Evolutionary conservation across 2,329 filamentous ascomycete species (phyloP), one percentile per base, ranked within the genome.

Genomic region (Dactylellina cionopaga): DNA sequence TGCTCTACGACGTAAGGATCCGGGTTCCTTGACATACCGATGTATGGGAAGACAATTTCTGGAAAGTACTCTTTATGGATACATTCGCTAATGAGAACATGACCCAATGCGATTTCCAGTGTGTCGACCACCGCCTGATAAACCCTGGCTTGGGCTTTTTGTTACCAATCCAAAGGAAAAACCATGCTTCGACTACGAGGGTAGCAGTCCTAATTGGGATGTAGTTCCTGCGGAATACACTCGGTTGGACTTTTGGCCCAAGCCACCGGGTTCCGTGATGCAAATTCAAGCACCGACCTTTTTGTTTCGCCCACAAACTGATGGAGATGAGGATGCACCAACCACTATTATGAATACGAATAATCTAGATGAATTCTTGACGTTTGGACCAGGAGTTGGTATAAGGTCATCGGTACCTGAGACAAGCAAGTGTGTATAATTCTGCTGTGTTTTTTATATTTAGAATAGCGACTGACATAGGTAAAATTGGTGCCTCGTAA

Each of bases 1-100:
- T 2, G 5, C 35, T 15, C 31, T 72, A n/a, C 68, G 59, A 65
- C 44, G 68, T 72, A 65, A 72, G 59, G 44, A 65, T 29, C 47
- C 49, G 24, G 49, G 63, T 27, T 44, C 65, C 43, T 51, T 62
- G 11, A 39, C 46, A 39, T 60, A 27, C 25, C 46, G 29, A 63
- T 41, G 65, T 71, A 71, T 17, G 58, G 22, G 33, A n/a, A 10
- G 35, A 29, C 7, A 10, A 41, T 13, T 15, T 22, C 35, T 43
- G 17, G 25, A 13, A 15, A 25, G 29, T 29, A 7, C 2, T 37
- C 5, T 17, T 24, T 35, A 41, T 31, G 46, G n/a, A 19, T 31
- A 11, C 13, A 6, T 35, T 35, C 13, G 6, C 13, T 35, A 13
- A 6, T 35, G 31, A 35, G 6, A 35, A 35, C 13, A 13, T 41